A percentile compares a stretch with the other conserved stretches of the same genome.
Conservation (phyloP, 495 filamentous ascomycete genomes). For the Viridothelium virens region DNA sequence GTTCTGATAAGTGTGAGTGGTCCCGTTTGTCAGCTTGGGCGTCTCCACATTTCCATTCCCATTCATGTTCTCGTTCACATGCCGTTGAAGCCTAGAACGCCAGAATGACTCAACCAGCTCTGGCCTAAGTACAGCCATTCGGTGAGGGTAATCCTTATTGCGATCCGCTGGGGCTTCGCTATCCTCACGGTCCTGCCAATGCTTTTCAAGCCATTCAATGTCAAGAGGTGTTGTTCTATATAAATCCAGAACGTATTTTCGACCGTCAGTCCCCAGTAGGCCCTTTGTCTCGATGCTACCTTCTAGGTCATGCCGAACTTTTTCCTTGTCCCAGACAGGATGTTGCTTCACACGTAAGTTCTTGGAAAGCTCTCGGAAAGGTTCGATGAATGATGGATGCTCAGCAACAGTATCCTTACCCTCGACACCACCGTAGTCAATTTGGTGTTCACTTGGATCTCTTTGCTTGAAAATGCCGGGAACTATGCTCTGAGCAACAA, state of each 20-base stretch:
- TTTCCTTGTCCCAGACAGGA: constrained; percentile 95
- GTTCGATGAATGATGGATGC: constrained; percentile 71
- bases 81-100: constrained; percentile 78
- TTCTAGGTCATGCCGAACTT: constrained; percentile 82
- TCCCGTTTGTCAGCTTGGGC: constrained; percentile 2
- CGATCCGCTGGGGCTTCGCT: constrained; percentile 39
- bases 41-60: constrained; percentile 13
- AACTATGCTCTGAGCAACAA: constrained; percentile 97
- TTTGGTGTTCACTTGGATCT: constrained; percentile 94
- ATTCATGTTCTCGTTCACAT: constrained; percentile 41
- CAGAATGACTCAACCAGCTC: constrained; percentile 82
- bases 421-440: constrained; percentile 97
- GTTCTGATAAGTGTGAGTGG: neutral
- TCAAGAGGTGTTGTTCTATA: constrained; percentile 93
- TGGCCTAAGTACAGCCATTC: constrained; percentile 83
- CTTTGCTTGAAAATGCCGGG: constrained; percentile 99
- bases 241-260: constrained; percentile 94
- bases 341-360: constrained; percentile 86
- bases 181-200: constrained; percentile 40
- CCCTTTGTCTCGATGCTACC: constrained; percentile 98
- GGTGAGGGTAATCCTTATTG: constrained; percentile 65
- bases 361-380: constrained; percentile 86
- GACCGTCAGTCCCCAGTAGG: constrained; percentile 88
- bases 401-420: constrained; percentile 91
- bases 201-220: constrained; percentile 78